Evolutionary conservation across 305 asterid species (phyloP).

Genomic region (Petunia hybrid): DNA sequence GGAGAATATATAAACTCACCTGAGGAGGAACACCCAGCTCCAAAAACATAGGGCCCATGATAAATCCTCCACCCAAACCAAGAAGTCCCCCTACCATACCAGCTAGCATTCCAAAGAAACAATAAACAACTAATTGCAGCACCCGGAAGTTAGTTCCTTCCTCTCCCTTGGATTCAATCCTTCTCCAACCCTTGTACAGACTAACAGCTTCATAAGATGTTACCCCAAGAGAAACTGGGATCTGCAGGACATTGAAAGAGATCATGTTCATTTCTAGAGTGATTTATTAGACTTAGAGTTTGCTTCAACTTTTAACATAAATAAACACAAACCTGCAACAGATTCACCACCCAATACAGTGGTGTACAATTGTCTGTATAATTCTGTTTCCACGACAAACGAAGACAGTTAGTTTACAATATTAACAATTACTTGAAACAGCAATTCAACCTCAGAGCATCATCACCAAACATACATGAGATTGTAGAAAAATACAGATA

Average conservation of each 20-base stretch:
- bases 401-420: slow-evolving; percentile 37
- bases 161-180: slow-evolving; percentile 81
- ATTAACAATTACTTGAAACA: slow-evolving; percentile 20
- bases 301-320: slow-evolving; percentile 15
- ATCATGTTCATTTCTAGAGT: neutral
- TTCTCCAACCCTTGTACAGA: slow-evolving; percentile 87
- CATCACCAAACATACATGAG: neutral
- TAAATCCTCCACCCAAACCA: slow-evolving; percentile 97
- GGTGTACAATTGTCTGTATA: slow-evolving; percentile 69
- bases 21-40: slow-evolving; percentile 97
- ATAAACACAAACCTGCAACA: slow-evolving; percentile 69
- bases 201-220: slow-evolving; percentile 71
- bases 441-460: neutral
- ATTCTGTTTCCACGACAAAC: slow-evolving; percentile 57
- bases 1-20: slow-evolving; percentile 46
- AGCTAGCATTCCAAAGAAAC: slow-evolving; percentile 79
- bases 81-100: slow-evolving; percentile 96
- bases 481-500: slow-evolving; percentile 14
- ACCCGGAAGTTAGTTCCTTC: slow-evolving; percentile 63
- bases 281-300: neutral
- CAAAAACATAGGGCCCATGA: slow-evolving; percentile 94
- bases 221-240: slow-evolving; percentile 86
- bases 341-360: slow-evolving; percentile 85
- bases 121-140: slow-evolving; percentile 64
- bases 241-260: slow-evolving; percentile 47